phyloP scores from a whole-genome alignment of 192 early-diverging fungal species.

The Gonapodya prolifera region DNA sequence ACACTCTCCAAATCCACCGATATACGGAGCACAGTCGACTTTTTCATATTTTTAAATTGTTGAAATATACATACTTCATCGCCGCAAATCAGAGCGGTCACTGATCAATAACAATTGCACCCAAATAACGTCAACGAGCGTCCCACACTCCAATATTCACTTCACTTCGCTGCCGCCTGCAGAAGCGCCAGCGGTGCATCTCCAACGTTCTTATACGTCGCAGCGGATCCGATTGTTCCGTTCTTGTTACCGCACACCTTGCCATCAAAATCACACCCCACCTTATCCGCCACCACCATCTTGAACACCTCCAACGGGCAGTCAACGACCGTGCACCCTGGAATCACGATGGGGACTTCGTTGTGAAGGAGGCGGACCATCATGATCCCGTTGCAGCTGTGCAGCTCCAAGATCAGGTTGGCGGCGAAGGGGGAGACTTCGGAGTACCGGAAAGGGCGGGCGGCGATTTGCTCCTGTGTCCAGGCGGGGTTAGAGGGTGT shows the following conservation, averaged over 20 bases:
- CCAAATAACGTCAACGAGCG: too few relatives aligned
- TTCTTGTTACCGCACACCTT: conserved; percentile 10
- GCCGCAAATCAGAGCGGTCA: too few relatives aligned
- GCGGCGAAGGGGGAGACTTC: conserved; percentile 16
- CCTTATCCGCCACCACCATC: conserved; percentile 10
- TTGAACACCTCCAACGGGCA: conserved; percentile 12
- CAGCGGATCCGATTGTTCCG: conserved; percentile 8
- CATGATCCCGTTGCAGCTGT: conserved; percentile 4
- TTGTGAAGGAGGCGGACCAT: conserved; percentile 12
- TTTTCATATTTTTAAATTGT: too few relatives aligned
- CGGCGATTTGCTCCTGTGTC: conserved; percentile 11
- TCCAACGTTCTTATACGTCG: conserved; percentile 3
- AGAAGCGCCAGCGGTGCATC: background rate
- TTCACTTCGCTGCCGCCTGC: background rate
- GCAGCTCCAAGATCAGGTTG: conserved; percentile 19
- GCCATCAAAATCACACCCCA: conserved; percentile 20
- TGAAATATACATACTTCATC: too few relatives aligned
- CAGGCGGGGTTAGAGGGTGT: conserved; percentile 7
- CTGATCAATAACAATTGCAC: too few relatives aligned
- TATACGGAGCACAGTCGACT: too few relatives aligned
- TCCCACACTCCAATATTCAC: too few relatives aligned
- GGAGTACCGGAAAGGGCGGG: conserved; percentile 9
- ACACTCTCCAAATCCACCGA: too few relatives aligned
- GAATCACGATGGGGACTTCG: conserved; percentile 13
- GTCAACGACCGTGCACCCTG: conserved; percentile 9